Conservation (phyloP, 1,284 basidiomycete genomes). For the Rhodotorula sp. region DNA sequence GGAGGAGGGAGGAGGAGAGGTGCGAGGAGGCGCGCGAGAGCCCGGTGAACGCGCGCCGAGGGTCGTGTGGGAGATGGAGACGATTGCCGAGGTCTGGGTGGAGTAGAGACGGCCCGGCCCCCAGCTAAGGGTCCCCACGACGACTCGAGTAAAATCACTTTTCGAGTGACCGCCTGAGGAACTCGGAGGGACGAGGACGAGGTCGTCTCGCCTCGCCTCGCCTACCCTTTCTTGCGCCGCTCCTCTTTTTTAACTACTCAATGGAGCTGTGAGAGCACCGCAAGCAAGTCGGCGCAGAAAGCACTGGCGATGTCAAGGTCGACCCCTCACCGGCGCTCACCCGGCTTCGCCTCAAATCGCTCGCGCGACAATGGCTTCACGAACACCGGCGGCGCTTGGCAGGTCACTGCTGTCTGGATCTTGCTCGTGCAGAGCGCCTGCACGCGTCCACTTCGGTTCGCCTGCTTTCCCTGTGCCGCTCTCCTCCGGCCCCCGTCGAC, state of each 20-base stretch:
- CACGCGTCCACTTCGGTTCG: not conserved
- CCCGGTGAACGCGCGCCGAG: not conserved
- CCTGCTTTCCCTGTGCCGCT: not conserved
- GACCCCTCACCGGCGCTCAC: no score
- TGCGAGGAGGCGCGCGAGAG: not conserved
- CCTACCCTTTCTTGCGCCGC: no score
- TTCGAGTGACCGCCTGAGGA: no score
- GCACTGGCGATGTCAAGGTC: no score
- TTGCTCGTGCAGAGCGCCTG: conserved; percentile 4
- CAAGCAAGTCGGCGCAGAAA: no score
- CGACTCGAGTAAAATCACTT: no score
- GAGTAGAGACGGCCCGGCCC: not conserved
- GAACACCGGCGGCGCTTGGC: not conserved
- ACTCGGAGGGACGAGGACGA: no score
- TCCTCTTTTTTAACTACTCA: no score
- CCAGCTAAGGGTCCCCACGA: no score
- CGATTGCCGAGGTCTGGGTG: conserved; percentile 11
- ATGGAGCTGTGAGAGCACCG: no score
- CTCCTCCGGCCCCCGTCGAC: not conserved
- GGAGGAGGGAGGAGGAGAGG: not conserved
- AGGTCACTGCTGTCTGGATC: not conserved
- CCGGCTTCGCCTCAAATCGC: not conserved
- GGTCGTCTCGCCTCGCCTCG: no score
- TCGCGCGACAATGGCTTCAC: not conserved
- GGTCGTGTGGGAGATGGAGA: conserved; percentile 2